Conservation (phyloP, 2,329 filamentous ascomycete species). For the Colletotrichum siamense region DNA sequence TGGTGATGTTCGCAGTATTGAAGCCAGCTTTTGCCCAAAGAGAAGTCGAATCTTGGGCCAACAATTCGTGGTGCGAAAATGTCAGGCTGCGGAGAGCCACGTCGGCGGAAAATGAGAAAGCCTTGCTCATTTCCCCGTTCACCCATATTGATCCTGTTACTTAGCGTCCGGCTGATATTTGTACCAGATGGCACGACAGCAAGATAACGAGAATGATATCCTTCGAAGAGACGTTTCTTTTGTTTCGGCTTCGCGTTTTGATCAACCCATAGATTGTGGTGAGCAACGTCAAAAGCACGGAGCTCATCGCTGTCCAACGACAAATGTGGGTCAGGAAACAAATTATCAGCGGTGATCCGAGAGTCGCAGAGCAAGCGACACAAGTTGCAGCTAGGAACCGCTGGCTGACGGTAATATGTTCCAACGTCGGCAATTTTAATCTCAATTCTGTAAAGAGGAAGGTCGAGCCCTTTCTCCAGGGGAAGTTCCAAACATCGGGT, state of each 20-base stretch:
- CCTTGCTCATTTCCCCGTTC: rapidly evolving
- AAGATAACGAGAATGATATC: not conserved
- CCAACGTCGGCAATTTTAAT: not conserved
- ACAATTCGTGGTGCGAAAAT: not conserved
- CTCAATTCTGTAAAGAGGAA: too few species aligned
- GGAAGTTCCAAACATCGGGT: too few species aligned
- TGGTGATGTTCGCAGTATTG: rapidly evolving
- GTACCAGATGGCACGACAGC: not conserved
- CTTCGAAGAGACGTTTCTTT: too few species aligned
- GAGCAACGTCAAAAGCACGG: not conserved
- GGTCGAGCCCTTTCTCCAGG: too few species aligned
- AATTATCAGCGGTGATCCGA: not conserved
- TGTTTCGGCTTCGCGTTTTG: too few species aligned
- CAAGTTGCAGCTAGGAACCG: not conserved
- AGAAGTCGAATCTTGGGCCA: not conserved
- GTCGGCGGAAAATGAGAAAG: rapidly evolving
- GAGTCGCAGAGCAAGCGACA: not conserved
- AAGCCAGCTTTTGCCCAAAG: not conserved
- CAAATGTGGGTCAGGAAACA: too few species aligned
- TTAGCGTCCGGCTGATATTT: too few species aligned
- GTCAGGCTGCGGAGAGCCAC: not conserved
- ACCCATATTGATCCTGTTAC: rapidly evolving
- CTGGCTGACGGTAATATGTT: not conserved
- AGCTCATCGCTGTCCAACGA: not conserved
- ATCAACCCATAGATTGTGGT: not conserved